Conservation (phyloP, 192 early-diverging fungal species). For the Podila epigama region DNA sequence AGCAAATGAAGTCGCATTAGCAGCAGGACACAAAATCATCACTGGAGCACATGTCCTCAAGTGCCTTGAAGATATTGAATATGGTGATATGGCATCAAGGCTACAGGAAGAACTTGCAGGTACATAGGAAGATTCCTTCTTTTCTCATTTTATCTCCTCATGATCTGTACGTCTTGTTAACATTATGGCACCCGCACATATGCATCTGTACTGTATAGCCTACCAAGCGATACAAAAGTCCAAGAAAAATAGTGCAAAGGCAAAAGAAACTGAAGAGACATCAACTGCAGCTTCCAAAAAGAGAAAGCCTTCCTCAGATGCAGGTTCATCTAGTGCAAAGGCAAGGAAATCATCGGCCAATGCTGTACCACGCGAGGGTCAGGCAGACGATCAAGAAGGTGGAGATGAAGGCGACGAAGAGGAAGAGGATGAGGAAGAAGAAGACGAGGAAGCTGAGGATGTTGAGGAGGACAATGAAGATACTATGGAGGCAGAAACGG, state of each 20-base stretch:
- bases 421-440: constrained; percentile 9
- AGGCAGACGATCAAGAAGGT: constrained; percentile 15
- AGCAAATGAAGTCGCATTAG: constrained; percentile 56
- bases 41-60: constrained; percentile 56
- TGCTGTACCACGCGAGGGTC: constrained; percentile 34
- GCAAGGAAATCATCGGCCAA: constrained; percentile 26
- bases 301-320: constrained; percentile 36
- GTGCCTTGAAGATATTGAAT: constrained; percentile 54
- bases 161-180: too few relatives aligned
- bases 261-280: constrained; percentile 22
- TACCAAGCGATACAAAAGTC: constrained; percentile 52
- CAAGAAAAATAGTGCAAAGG: constrained; percentile 40
- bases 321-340: constrained; percentile 17
- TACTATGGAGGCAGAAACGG: background rate
- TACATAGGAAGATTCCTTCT: too few relatives aligned
- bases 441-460: constrained; percentile 22
- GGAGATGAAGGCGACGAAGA: constrained; percentile 33
- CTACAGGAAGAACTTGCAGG: constrained; percentile 50
- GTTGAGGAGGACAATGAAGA: constrained; percentile 11
- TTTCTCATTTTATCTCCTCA: too few relatives aligned
- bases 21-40: constrained; percentile 57
- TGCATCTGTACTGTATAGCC: constrained; percentile 12
- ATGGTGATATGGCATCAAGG: constrained; percentile 52
- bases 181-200: background rate
- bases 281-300: constrained; percentile 20